A percentile compares a stretch with the other conserved stretches of the same genome.
Conservation (phyloP, 1,284 basidiomycete species). For the Fistulinella cinereoalba region DNA sequence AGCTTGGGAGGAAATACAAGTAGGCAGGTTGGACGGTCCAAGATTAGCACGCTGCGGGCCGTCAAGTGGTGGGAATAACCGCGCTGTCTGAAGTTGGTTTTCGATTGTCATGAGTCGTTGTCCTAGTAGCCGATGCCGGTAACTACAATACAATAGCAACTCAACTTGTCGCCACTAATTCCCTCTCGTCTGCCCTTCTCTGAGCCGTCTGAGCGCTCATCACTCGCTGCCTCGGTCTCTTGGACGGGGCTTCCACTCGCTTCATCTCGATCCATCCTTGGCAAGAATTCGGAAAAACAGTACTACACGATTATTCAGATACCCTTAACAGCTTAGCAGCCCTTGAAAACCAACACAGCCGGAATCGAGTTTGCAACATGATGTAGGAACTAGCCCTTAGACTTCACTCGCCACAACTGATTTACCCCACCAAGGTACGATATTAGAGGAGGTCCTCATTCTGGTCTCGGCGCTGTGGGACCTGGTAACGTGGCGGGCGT, state of each 20-base stretch:
- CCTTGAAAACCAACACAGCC: constrained; percentile 37
- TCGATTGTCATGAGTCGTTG: constrained; percentile 5
- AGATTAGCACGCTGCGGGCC: too few species aligned
- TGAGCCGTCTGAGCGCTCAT: constrained; percentile 10
- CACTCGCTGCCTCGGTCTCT: constrained; percentile 25
- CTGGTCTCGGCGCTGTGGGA: constrained; percentile 52
- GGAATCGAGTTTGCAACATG: constrained; percentile 58
- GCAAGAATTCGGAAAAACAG: too few species aligned
- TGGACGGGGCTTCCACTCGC: constrained; percentile 33
- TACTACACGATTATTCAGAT: constrained; percentile 61
- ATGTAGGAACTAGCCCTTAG: constrained; percentile 37
- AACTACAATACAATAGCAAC: constrained; percentile 9
- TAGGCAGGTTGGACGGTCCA: too few species aligned
- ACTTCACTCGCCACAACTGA: constrained; percentile 5
- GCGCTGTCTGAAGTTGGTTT: neutral
- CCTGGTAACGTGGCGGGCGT: constrained; percentile 48
- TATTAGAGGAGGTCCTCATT: constrained; percentile 50
- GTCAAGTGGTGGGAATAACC: too few species aligned
- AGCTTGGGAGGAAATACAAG: too few species aligned
- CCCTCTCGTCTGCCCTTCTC: constrained; percentile 7
- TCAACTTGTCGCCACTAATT: neutral
- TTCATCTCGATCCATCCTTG: constrained; percentile 42
- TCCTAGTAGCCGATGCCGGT: constrained; percentile 22
- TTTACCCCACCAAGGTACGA: constrained; percentile 50
- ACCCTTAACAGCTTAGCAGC: constrained; percentile 37